phyloP scores from a whole-genome alignment of 2,329 filamentous ascomycete genomes.

The Alternaria gaisen region DNA sequence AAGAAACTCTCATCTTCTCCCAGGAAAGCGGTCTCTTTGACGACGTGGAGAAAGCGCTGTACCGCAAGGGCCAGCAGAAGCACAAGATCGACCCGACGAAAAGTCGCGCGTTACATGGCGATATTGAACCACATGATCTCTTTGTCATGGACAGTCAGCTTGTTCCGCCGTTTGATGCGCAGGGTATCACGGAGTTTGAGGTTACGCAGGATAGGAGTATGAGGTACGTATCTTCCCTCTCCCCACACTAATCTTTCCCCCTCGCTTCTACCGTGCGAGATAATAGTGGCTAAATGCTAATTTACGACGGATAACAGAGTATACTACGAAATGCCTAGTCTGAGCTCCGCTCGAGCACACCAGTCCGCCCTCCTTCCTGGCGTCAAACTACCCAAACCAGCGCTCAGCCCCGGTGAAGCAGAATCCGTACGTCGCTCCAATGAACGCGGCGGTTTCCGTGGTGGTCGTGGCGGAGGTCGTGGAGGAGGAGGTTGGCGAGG shows the following conservation, averaged over 20 bases:
- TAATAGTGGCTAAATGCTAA: constrained; percentile 29
- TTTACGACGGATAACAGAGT: constrained; percentile 64
- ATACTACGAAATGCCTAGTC: constrained; percentile 80
- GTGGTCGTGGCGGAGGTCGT: constrained; percentile 29
- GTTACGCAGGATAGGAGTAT: constrained; percentile 72
- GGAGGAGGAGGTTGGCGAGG: constrained; percentile 37
- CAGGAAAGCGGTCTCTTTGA: constrained; percentile 87
- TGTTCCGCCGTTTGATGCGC: constrained; percentile 77
- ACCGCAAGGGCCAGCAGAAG: constrained; percentile 75
- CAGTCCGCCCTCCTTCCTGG: constrained; percentile 95
- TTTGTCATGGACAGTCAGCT: constrained; percentile 87
- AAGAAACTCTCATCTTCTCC: constrained; percentile 83
- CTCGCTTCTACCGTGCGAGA: not conserved
- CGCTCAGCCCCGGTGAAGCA: constrained; percentile 73
- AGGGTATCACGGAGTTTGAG: constrained; percentile 48
- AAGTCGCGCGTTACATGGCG: constrained; percentile 81
- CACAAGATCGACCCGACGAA: constrained; percentile 77
- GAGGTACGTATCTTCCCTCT: constrained; percentile 68
- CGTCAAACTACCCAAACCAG: constrained; percentile 74
- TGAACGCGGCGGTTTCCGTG: constrained; percentile 63
- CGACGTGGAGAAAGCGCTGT: constrained; percentile 84
- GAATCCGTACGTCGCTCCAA: constrained; percentile 69
- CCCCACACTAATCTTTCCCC: too few relatives aligned
- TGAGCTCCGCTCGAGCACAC: constrained; percentile 70
- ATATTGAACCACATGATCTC: constrained; percentile 79